Conservation (phyloP, 495 filamentous ascomycete genomes). For the Penicillium angulare region DNA sequence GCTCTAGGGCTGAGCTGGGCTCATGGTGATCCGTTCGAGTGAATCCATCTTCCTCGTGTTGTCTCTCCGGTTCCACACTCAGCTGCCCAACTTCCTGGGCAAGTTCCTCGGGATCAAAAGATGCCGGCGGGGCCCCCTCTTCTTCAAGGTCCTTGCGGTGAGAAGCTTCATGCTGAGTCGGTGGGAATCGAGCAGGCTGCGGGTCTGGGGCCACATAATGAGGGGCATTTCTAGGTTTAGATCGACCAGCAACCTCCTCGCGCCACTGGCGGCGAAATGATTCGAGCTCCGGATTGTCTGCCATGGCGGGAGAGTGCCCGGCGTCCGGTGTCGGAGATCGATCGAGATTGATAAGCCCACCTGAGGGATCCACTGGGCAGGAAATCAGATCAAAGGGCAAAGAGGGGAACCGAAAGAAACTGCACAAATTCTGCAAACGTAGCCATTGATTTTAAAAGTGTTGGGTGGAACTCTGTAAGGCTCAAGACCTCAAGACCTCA, state of each 20-base stretch:
- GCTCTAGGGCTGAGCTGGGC: slow-evolving; percentile 79
- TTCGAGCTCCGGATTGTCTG: slow-evolving; percentile 71
- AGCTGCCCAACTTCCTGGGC: slow-evolving; percentile 39
- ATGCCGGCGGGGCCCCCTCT: slow-evolving; percentile 35
- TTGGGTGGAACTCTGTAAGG: not conserved
- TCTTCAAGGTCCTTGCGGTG: slow-evolving; percentile 41
- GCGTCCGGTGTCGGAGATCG: slow-evolving; percentile 31
- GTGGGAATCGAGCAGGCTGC: slow-evolving; percentile 29
- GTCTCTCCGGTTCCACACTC: slow-evolving; percentile 27
- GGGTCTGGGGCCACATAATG: slow-evolving; percentile 22
- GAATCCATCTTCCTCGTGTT: slow-evolving; percentile 35
- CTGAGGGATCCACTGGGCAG: slow-evolving; percentile 9
- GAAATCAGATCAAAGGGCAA: not conserved
- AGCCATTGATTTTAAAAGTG: slow-evolving; percentile 14
- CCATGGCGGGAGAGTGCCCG: slow-evolving; percentile 41
- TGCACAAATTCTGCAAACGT: slow-evolving; percentile 3
- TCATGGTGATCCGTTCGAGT: slow-evolving; percentile 38
- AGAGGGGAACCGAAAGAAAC: slow-evolving; percentile 1
- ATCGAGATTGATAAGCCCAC: slow-evolving; percentile 30
- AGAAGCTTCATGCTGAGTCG: slow-evolving; percentile 32
- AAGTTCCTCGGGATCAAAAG: slow-evolving; percentile 40
- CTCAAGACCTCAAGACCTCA: not conserved
- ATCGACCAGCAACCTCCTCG: slow-evolving; percentile 68
- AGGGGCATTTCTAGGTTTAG: slow-evolving; percentile 28
- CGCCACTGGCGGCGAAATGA: slow-evolving; percentile 80